These are phyloP conservation scores for Gloeophyllum trabeum DNA, from an alignment of 768 basidiomycete genomes.

Conservation along the genomic window DNA sequence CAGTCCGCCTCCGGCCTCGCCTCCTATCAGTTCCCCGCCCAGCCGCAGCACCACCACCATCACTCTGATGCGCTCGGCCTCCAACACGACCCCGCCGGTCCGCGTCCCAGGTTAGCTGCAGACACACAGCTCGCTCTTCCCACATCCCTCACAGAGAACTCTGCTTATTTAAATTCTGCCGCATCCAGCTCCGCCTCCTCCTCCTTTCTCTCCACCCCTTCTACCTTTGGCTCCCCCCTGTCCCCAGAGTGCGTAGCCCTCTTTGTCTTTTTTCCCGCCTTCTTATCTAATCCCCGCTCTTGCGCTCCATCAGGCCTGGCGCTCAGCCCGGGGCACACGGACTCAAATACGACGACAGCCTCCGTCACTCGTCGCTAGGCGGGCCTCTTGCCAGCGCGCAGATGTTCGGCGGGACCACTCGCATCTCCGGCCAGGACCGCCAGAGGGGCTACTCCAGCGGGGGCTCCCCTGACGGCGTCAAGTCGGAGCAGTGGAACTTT, in stretches of 20 bases:
- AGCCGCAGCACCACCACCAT: no score
- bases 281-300: constrained; percentile 2
- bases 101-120: constrained; percentile 38
- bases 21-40: constrained; percentile 50
- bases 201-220: constrained; percentile 35
- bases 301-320: constrained; percentile 7
- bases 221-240: constrained; percentile 33
- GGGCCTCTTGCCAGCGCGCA: constrained; percentile 43
- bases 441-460: constrained; percentile 29
- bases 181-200: constrained; percentile 25
- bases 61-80: constrained; percentile 22
- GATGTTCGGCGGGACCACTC: constrained; percentile 56
- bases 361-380: constrained; percentile 61
- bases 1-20: constrained; percentile 21
- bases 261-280: constrained; percentile 8
- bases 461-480: constrained; percentile 19
- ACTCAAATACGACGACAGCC: constrained; percentile 60
- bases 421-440: constrained; percentile 63
- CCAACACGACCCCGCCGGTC: constrained; percentile 23
- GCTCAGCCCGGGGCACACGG: constrained; percentile 10
- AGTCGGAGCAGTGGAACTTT: constrained; percentile 57
- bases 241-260: constrained; percentile 7
- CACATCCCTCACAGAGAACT: not conserved
- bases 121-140: constrained; percentile 16
- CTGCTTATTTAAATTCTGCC: not conserved